These are phyloP conservation scores for Blastomyces parvus DNA, from an alignment of 2,329 filamentous ascomycete species.

Conservation along the genomic window DNA sequence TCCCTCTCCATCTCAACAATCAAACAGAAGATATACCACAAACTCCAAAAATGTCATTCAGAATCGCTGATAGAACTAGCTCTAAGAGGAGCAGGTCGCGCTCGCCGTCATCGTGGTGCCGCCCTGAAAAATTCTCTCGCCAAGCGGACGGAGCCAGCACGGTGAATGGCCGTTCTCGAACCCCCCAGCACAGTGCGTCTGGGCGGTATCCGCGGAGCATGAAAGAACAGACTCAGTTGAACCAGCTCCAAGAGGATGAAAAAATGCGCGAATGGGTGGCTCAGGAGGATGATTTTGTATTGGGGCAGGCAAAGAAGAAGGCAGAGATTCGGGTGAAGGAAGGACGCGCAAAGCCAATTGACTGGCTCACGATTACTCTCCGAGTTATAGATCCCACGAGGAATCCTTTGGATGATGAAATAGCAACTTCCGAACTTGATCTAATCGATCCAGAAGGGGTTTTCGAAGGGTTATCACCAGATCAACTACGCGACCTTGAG, in stretches of 20 bases:
- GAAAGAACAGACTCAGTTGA: constrained; percentile 40
- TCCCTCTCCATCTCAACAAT: neutral
- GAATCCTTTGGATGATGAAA: constrained; percentile 71
- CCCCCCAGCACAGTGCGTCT: constrained; percentile 15
- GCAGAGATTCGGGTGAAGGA: constrained; percentile 89
- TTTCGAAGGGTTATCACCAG: constrained; percentile 59
- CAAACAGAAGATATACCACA: neutral
- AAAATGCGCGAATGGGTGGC: constrained; percentile 77
- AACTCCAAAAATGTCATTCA: constrained; percentile 24
- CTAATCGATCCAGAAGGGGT: constrained; percentile 73
- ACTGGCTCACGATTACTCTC: constrained; percentile 85
- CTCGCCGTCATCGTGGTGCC: constrained; percentile 34
- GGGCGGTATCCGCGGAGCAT: constrained; percentile 17
- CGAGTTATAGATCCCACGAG: constrained; percentile 78
- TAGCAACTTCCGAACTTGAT: constrained; percentile 64
- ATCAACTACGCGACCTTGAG: constrained; percentile 64
- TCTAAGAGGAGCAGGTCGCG: constrained; percentile 35
- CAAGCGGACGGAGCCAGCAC: constrained; percentile 23
- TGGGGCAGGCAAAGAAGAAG: constrained; percentile 97
- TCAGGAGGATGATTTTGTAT: constrained; percentile 89
- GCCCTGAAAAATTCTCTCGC: constrained; percentile 30
- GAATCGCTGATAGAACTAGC: constrained; percentile 26
- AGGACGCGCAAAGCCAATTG: constrained; percentile 81
- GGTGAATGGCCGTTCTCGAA: constrained; percentile 18
- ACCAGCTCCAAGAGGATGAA: constrained; percentile 61